A percentile compares a stretch with the other conserved stretches of the same genome.
Conservation (phyloP, 176 grass and related monocot genomes). For the Zea luxurians region DNA sequence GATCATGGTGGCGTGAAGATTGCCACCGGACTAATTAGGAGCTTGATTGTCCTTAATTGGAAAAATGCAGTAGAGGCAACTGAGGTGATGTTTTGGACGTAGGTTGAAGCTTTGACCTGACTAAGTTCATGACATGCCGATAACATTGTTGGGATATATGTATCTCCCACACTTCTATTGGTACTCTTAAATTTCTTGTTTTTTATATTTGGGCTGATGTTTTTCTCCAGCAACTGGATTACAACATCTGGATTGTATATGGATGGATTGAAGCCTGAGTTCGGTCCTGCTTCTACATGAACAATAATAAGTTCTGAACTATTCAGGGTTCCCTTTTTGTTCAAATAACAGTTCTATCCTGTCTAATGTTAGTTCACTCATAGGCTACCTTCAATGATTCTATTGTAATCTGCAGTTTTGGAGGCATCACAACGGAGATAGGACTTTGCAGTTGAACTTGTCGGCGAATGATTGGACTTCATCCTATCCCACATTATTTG, state of each 20-base stretch:
- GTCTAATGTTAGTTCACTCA: too few species aligned
- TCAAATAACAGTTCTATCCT: background rate
- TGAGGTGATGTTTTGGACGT: background rate
- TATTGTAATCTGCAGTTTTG: too few species aligned
- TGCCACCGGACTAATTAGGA: background rate
- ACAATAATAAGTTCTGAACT: background rate
- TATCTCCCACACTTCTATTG: background rate
- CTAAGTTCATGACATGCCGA: too few species aligned
- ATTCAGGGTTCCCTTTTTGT: background rate
- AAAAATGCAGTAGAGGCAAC: background rate
- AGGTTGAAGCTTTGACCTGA: background rate
- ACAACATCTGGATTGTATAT: background rate
- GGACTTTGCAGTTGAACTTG: too few species aligned
- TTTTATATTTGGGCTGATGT: background rate
- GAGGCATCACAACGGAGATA: too few species aligned
- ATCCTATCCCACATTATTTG: background rate
- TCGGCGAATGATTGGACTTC: too few species aligned
- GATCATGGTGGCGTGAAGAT: background rate
- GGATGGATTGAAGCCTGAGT: background rate
- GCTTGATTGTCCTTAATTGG: background rate
- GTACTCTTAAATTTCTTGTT: background rate
- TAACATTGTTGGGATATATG: too few species aligned
- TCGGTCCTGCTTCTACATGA: background rate
- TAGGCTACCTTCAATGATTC: too few species aligned
- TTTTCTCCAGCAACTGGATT: slow-evolving; percentile 13